Percentiles rank a stretch among this genome's conserved stretches.
Evolutionary conservation across 768 basidiomycete genomes (phyloP).

Genomic region (Clitopilus passeckerianus): DNA sequence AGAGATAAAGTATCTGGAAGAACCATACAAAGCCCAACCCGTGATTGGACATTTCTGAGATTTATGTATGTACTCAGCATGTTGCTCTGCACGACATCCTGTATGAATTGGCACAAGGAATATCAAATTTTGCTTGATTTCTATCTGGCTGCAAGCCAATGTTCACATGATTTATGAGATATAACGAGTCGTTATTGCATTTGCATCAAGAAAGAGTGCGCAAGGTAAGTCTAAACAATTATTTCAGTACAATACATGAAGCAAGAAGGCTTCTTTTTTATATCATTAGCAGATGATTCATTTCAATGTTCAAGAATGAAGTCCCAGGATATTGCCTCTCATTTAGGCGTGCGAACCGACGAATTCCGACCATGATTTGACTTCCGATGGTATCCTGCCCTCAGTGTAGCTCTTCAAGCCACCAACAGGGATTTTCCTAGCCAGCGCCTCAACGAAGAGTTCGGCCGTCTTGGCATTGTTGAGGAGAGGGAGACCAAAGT

Average conservation of each 20-base stretch:
- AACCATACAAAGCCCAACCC: slow-evolving; percentile 42
- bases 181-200: not conserved
- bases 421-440: slow-evolving; percentile 77
- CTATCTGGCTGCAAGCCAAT: too few relatives aligned
- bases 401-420: slow-evolving; percentile 77
- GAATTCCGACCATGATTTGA: slow-evolving; percentile 89
- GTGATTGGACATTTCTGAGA: slow-evolving; percentile 35
- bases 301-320: not conserved
- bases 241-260: not conserved
- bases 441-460: slow-evolving; percentile 87
- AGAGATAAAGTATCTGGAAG: slow-evolving; percentile 51
- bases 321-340: not conserved
- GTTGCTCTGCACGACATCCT: too few relatives aligned
- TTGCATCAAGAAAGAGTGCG: not conserved
- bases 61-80: too few relatives aligned
- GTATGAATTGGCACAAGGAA: too few relatives aligned
- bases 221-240: not conserved
- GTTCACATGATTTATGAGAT: too few relatives aligned
- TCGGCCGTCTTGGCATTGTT: slow-evolving; percentile 88
- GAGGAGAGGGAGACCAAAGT: slow-evolving; percentile 89
- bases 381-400: slow-evolving; percentile 86
- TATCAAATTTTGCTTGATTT: too few relatives aligned
- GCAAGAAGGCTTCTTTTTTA: not conserved
- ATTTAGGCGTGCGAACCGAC: slow-evolving; percentile 63
- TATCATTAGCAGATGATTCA: not conserved